Base-by-base conservation (phyloP, 2,329 filamentous ascomycete species). In the Graphium sp. region DNA sequence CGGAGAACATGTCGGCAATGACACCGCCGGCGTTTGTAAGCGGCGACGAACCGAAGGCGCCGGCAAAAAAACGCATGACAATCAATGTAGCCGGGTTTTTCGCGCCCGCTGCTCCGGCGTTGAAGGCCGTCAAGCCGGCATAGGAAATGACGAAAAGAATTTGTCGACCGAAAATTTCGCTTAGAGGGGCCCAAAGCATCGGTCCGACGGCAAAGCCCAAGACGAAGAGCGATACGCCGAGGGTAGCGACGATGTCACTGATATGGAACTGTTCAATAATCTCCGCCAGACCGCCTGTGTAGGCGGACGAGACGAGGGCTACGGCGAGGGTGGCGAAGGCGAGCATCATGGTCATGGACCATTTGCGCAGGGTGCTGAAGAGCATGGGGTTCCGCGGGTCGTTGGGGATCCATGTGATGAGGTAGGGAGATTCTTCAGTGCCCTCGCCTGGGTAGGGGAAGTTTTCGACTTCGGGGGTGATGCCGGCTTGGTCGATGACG, bases 221-320 rank as follows among this genome's bases (percentile, higher is more conserved):
- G 10, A 76, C 70, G 42, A 74, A 76, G 12, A 76, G 50, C 6
- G 71, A 74, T 10, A 78, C 56, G 8, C 72, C 72, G 9, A 22
- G 19, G n/a, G 28, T 12, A 6, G 30, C 20, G 10, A 28, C 13
- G 7, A 14, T 17, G 17, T 28, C 17, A 15, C 14, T 22, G 7
- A 30, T 23, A 17, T 14, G 13, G 28, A 30, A 30, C 17, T 30
- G 28, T n/a, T 30, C 28, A n/a, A 24, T 21, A n/a, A 30, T 30
- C 13, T 23, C 28, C 4, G 15, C 32, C 10, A 72, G 45, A 26
- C 67, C 68, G 9, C 69, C 68, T 4, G 66, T 67, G 46, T 70
- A 79, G 18, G 75, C 75, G 2, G 71, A 75, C 12, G 73, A 78
- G 30, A 70, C 67, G 39, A 84, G 76, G 3, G 78, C 58, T 18